phyloP scores from a whole-genome alignment of 768 basidiomycete species.

The Imleria badia region DNA sequence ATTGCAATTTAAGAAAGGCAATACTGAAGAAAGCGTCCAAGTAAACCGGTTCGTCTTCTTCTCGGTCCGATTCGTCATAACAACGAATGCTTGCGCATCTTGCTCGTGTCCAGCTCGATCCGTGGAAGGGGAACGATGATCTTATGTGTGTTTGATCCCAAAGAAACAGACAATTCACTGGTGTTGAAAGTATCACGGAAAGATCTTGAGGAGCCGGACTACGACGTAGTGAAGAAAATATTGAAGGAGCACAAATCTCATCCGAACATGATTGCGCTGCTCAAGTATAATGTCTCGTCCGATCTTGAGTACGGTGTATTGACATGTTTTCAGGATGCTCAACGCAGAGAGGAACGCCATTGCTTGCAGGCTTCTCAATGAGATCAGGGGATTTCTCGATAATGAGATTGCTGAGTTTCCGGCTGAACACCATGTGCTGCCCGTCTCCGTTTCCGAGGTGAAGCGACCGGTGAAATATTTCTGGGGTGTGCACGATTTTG shows the following conservation, averaged over 20 bases:
- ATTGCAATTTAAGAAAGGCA: neutral
- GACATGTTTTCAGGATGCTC: neutral
- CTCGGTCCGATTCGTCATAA: neutral
- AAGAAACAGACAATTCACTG: neutral
- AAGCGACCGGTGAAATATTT: too few relatives aligned
- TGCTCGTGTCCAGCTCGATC: constrained; percentile 12
- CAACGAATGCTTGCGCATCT: neutral
- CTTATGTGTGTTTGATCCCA: neutral
- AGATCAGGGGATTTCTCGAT: constrained; percentile 5
- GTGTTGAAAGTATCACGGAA: constrained; percentile 12
- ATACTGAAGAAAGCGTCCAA: neutral
- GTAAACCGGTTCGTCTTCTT: neutral
- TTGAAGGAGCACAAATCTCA: neutral
- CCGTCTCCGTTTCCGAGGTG: neutral
- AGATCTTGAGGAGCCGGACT: neutral
- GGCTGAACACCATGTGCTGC: constrained; percentile 6
- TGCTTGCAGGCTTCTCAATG: neutral
- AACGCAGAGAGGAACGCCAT: neutral
- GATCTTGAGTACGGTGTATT: neutral
- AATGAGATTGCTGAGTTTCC: neutral
- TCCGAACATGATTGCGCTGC: neutral
- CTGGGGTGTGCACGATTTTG: constrained; percentile 20
- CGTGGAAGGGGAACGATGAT: constrained; percentile 12
- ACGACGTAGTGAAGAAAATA: neutral
- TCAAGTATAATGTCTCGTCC: neutral